These are phyloP conservation scores for Protostelium mycophagum DNA, from an alignment of 78 protist genomes.

Conservation along the genomic window DNA sequence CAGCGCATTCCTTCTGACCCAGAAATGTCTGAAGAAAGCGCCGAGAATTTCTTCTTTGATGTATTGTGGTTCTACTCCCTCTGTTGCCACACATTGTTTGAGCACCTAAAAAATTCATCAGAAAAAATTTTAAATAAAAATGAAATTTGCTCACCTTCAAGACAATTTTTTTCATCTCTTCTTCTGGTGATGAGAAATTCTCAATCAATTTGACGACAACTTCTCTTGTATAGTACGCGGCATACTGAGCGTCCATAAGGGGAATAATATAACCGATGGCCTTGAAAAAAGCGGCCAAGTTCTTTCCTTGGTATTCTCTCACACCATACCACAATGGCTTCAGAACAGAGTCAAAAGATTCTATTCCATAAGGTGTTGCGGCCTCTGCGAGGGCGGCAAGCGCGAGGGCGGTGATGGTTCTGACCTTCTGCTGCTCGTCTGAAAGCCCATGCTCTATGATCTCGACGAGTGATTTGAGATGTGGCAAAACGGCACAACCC, in stretches of 20 bases:
- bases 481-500: slow-evolving; percentile 97
- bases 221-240: slow-evolving; percentile 85
- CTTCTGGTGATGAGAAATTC: slow-evolving; percentile 94
- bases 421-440: slow-evolving; percentile 87
- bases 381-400: slow-evolving; percentile 98
- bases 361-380: slow-evolving; percentile 96
- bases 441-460: slow-evolving; percentile 83
- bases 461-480: slow-evolving; percentile 83
- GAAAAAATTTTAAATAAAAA: slow-evolving; percentile 4
- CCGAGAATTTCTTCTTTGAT: slow-evolving; percentile 83
- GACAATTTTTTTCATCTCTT: slow-evolving; percentile 98
- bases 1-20: slow-evolving; percentile 93
- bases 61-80: slow-evolving; percentile 90
- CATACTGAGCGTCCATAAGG: slow-evolving; percentile 93
- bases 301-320: slow-evolving; percentile 82
- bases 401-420: slow-evolving; percentile 92
- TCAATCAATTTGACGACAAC: slow-evolving; percentile 83
- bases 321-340: slow-evolving; percentile 92
- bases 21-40: slow-evolving; percentile 84
- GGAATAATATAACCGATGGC: slow-evolving; percentile 98
- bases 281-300: slow-evolving; percentile 94
- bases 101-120: slow-evolving; percentile 24
- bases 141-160: slow-evolving; percentile 75
- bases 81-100: slow-evolving; percentile 94
- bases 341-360: slow-evolving; percentile 91